phyloP scores from a whole-genome alignment of 495 filamentous ascomycete genomes.

The Trichoderma gamsii region DNA sequence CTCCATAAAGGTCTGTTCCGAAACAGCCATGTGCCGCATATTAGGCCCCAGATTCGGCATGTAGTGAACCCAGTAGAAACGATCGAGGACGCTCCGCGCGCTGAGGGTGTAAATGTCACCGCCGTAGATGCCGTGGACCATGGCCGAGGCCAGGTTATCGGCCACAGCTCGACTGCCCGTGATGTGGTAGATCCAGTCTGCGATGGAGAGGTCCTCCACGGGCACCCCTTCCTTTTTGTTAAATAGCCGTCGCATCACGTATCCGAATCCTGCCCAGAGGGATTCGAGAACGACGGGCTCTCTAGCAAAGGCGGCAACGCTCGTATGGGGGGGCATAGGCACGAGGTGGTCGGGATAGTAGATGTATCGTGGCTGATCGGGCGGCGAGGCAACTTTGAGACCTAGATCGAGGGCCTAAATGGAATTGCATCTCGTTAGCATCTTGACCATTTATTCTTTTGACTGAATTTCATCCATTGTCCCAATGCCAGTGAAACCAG shows the following conservation, averaged over 20 bases:
- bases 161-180: constrained; percentile 49
- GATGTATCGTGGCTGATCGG: constrained; percentile 53
- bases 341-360: constrained; percentile 92
- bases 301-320: constrained; percentile 23
- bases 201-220: constrained; percentile 63
- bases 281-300: constrained; percentile 61
- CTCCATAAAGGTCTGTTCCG: constrained; percentile 19
- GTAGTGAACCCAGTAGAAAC: constrained; percentile 11
- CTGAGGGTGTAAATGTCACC: constrained; percentile 82
- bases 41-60: neutral
- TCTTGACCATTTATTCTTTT: neutral
- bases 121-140: constrained; percentile 91
- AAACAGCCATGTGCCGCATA: neutral
- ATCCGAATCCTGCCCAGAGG: constrained; percentile 35
- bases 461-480: neutral
- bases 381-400: constrained; percentile 30
- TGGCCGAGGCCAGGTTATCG: constrained; percentile 69
- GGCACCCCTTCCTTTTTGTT: neutral
- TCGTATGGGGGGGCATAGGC: constrained; percentile 49
- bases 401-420: constrained; percentile 46
- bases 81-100: constrained; percentile 21
- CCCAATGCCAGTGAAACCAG: neutral
- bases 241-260: constrained; percentile 19
- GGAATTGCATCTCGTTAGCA: neutral
- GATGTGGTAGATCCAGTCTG: constrained; percentile 56